A percentile compares a stretch with the other conserved stretches of the same genome.
Conservation (phyloP, 2,329 filamentous ascomycete genomes). For the Alternaria brassicicola region DNA sequence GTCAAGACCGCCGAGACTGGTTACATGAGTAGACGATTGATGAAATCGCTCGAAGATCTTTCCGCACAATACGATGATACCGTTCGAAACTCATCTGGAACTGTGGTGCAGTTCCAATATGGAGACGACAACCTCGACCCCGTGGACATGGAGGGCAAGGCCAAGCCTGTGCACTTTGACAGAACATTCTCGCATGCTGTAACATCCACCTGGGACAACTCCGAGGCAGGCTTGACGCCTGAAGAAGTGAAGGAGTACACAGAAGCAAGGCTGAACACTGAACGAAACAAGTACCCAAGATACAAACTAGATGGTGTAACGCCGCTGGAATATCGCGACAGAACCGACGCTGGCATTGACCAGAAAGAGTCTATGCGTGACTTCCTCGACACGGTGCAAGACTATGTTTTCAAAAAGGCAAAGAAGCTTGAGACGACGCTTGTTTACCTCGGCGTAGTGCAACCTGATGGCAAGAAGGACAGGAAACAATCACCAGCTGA, state of each 20-base stretch:
- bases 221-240: conserved; percentile 74
- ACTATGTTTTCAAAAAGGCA: conserved; percentile 70
- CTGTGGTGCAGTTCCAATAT: conserved; percentile 95
- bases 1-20: conserved; percentile 99
- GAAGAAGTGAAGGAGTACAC: conserved; percentile 74
- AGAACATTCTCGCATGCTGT: conserved; percentile 84
- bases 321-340: conserved; percentile 71
- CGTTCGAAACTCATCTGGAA: conserved; percentile 85
- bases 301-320: conserved; percentile 44
- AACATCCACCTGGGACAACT: conserved; percentile 78
- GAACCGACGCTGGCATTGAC: conserved; percentile 63
- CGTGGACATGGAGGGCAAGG: conserved; percentile 95
- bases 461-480: conserved; percentile 19
- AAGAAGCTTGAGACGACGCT: conserved; percentile 62
- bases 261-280: conserved; percentile 68
- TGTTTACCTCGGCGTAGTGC: conserved; percentile 31
- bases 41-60: conserved; percentile 97
- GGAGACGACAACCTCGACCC: conserved; percentile 95
- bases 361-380: conserved; percentile 75
- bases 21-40: conserved; percentile 97
- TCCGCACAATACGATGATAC: conserved; percentile 94
- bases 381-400: conserved; percentile 79
- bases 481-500: conserved; percentile 33
- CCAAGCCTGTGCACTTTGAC: conserved; percentile 88
- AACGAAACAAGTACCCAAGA: conserved; percentile 63